Evolutionary conservation across 176 grass and related monocot species (phyloP).

Genomic region (Bothriochloa decipiens): DNA sequence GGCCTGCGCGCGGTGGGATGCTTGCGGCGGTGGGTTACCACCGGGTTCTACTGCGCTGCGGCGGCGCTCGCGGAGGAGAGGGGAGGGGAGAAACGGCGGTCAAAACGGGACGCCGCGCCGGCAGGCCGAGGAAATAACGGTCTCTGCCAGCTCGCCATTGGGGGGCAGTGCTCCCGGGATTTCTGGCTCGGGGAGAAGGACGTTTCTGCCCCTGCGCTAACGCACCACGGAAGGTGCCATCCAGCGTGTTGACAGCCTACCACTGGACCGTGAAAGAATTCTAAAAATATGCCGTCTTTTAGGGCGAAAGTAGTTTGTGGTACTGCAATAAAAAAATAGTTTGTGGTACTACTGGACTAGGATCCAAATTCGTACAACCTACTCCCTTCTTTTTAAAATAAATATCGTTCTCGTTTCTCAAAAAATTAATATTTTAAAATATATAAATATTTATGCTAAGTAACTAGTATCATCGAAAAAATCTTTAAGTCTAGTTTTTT

Average conservation of each 20-base stretch:
- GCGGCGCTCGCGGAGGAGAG: not conserved
- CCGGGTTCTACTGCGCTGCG: not conserved
- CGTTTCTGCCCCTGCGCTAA: not conserved
- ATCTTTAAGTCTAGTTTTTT: too few species aligned
- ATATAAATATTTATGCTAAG: too few species aligned
- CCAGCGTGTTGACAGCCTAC: constrained; percentile 31
- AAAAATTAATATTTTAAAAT: too few species aligned
- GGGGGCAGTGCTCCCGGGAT: constrained; percentile 33
- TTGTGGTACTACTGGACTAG: not conserved
- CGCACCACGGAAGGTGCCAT: not conserved
- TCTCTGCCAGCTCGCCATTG: not conserved
- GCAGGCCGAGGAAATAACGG: constrained; percentile 33
- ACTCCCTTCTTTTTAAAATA: too few species aligned
- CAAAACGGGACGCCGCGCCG: constrained; percentile 30
- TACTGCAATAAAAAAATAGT: not conserved
- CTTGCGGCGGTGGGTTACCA: constrained; percentile 36
- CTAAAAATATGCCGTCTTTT: not conserved
- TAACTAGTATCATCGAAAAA: too few species aligned
- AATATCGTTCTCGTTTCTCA: too few species aligned
- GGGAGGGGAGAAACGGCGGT: not conserved
- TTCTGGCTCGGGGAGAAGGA: constrained; percentile 11
- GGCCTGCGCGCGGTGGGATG: constrained; percentile 35
- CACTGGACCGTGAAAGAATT: constrained; percentile 18
- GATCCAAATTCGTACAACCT: not conserved
- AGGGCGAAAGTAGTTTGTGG: not conserved